Conservation (phyloP, 2,329 filamentous ascomycete species). For the Geosmithia putterillii region DNA sequence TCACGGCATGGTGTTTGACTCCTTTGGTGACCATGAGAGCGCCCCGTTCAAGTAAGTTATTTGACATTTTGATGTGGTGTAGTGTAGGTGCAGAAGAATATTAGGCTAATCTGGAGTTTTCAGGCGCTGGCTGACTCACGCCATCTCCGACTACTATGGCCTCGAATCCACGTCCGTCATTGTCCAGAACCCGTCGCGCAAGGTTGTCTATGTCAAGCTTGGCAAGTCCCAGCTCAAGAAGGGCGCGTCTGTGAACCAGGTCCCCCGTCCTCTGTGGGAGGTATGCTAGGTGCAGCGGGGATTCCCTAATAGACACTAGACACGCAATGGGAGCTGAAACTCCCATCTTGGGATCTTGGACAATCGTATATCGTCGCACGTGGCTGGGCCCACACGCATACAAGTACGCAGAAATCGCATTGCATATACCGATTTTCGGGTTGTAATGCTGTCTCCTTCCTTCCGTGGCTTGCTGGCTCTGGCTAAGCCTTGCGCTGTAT, state of each 20-base stretch:
- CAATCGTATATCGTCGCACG: too few species aligned
- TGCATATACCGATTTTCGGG: too few species aligned
- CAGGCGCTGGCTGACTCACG: slow-evolving; percentile 86
- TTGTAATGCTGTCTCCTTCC: too few species aligned
- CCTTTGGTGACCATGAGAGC: slow-evolving; percentile 58
- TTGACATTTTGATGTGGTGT: background rate
- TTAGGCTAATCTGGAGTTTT: background rate
- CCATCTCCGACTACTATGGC: slow-evolving; percentile 86
- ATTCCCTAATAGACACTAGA: background rate
- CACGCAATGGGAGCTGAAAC: too few species aligned
- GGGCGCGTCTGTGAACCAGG: slow-evolving; percentile 16
- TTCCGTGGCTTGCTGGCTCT: too few species aligned
- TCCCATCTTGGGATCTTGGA: too few species aligned
- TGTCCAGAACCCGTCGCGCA: slow-evolving; percentile 54
- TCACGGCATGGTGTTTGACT: slow-evolving; percentile 67
- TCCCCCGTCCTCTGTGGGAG: slow-evolving; percentile 55
- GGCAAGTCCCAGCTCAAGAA: slow-evolving; percentile 28
- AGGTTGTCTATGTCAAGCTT: slow-evolving; percentile 75
- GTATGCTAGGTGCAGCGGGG: slow-evolving; percentile 26
- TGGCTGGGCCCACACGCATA: too few species aligned
- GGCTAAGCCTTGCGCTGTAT: background rate
- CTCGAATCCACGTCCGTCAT: slow-evolving; percentile 73
- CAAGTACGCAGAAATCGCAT: too few species aligned
- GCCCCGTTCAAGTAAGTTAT: slow-evolving; percentile 70
- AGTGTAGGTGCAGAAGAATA: background rate